Percentiles rank a stretch among this genome's conserved stretches.
Evolutionary conservation across 495 filamentous ascomycete genomes (phyloP).

Genomic region (Cercophora sp.): DNA sequence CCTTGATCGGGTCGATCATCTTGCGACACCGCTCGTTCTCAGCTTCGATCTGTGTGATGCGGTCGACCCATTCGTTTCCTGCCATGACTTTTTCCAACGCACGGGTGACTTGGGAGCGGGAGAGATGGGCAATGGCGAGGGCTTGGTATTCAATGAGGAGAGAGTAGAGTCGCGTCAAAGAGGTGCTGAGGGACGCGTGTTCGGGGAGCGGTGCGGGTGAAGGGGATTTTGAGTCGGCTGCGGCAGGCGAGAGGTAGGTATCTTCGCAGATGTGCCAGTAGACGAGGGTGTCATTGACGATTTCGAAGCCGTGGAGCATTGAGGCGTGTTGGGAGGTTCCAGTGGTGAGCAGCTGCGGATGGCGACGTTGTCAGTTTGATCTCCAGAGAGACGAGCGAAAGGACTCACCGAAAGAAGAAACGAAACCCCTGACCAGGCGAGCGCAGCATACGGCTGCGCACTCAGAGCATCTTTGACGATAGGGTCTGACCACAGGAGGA

Average conservation of each 20-base stretch:
- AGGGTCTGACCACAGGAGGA: constrained; percentile 29
- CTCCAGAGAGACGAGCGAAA: too few relatives aligned
- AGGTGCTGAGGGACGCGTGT: constrained; percentile 6
- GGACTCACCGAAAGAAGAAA: constrained; percentile 28
- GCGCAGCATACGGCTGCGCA: constrained; percentile 29
- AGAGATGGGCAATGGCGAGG: constrained; percentile 30
- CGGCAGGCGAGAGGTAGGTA: constrained; percentile 14
- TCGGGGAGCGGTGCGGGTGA: neutral
- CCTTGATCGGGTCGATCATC: constrained; percentile 5
- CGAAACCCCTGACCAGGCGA: constrained; percentile 31
- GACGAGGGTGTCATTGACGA: constrained; percentile 13
- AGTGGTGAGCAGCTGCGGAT: constrained; percentile 23
- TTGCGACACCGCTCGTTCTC: constrained; percentile 13
- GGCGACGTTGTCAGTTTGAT: constrained; percentile 1
- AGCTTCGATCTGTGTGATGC: constrained; percentile 16
- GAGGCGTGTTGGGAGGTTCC: constrained; percentile 19
- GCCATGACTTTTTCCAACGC: constrained; percentile 22
- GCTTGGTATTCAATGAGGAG: constrained; percentile 35
- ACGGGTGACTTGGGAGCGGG: constrained; percentile 23
- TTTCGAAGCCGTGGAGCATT: constrained; percentile 23
- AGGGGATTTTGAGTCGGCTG: neutral
- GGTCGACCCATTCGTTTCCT: constrained; percentile 18
- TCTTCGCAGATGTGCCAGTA: constrained; percentile 25
- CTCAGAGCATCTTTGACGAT: constrained; percentile 26
- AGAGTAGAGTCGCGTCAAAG: constrained; percentile 26